Percentiles rank a stretch among this genome's conserved stretches.
Evolutionary conservation across 2,329 filamentous ascomycete genomes (phyloP).

Genomic region (Cercospora zeina): DNA sequence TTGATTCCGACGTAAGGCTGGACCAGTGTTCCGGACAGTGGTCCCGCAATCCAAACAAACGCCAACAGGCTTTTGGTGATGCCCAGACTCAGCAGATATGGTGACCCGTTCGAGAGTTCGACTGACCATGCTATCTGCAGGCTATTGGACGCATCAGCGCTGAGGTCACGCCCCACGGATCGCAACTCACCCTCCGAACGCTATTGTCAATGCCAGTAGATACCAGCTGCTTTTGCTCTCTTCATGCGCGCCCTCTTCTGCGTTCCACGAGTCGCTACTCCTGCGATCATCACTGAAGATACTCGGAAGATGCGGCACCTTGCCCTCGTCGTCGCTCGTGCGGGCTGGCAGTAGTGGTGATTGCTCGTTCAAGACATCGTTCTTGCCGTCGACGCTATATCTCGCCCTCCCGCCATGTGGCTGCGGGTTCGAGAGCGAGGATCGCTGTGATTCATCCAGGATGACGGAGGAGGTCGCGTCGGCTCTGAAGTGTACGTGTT

Average conservation of each 20-base stretch:
- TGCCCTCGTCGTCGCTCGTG: constrained; percentile 28
- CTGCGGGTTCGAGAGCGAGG: constrained; percentile 8
- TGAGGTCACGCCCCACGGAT: neutral
- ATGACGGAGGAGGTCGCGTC: constrained; percentile 22
- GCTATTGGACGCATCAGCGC: constrained; percentile 42
- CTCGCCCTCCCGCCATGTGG: constrained; percentile 12
- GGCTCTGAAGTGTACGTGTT: constrained; percentile 28
- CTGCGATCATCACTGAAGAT: constrained; percentile 40
- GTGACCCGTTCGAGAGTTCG: constrained; percentile 87
- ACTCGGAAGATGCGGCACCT: constrained; percentile 21
- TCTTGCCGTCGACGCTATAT: constrained; percentile 19
- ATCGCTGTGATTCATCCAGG: constrained; percentile 16
- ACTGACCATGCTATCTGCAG: constrained; percentile 96
- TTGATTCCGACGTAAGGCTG: constrained; percentile 57
- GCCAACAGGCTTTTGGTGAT: constrained; percentile 55
- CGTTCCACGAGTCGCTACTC: constrained; percentile 49
- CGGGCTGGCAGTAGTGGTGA: constrained; percentile 36
- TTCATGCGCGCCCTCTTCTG: constrained; percentile 46
- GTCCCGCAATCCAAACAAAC: constrained; percentile 58
- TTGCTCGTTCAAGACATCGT: constrained; percentile 35
- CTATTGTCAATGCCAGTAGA: constrained; percentile 79
- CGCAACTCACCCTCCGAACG: constrained; percentile 65
- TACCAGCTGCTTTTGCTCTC: constrained; percentile 76
- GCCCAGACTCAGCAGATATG: constrained; percentile 55
- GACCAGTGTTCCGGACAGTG: constrained; percentile 54